Percentiles rank a stretch among this genome's conserved stretches.
phyloP scores from a whole-genome alignment of 1,284 basidiomycete species.

The Tylopilus orsonianus region DNA sequence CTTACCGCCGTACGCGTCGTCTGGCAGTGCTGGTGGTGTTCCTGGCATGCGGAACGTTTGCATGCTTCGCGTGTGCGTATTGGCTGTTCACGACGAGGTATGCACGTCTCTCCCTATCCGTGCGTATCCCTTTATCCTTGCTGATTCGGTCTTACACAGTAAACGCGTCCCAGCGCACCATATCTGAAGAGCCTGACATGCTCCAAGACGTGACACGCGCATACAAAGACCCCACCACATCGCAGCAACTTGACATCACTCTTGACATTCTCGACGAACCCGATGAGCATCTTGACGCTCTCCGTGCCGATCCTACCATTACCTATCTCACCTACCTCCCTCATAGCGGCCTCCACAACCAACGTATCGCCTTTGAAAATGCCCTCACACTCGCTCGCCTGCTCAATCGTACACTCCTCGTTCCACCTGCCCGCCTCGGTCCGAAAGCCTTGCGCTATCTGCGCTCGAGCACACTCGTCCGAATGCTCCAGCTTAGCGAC shows the following conservation, averaged over 20 bases:
- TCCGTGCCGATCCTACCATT: constrained; percentile 27
- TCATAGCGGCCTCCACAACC: constrained; percentile 83
- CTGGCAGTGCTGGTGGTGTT: constrained; percentile 44
- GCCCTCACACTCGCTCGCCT: constrained; percentile 66
- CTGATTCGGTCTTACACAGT: constrained; percentile 18
- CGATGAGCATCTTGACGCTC: constrained; percentile 10
- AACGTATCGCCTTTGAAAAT: constrained; percentile 81
- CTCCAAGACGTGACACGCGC: not conserved
- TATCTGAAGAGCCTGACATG: constrained; percentile 3
- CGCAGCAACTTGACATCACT: constrained; percentile 12
- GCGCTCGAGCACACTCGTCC: constrained; percentile 56
- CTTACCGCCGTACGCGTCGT: constrained; percentile 26
- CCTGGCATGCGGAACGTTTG: constrained; percentile 47
- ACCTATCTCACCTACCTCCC: constrained; percentile 65
- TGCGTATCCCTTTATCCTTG: constrained; percentile 23
- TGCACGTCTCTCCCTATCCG: constrained; percentile 29
- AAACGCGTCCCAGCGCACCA: constrained; percentile 20
- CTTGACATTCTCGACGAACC: constrained; percentile 25
- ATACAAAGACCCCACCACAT: not conserved
- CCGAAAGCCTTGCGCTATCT: constrained; percentile 60
- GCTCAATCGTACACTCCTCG: constrained; percentile 71
- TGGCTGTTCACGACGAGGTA: constrained; percentile 67
- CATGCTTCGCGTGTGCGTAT: constrained; percentile 59
- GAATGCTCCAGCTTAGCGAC: constrained; percentile 46
- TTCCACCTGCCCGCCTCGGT: constrained; percentile 71